Evolutionary conservation across 2,329 filamentous ascomycete genomes (phyloP).

Genomic region (Coleophoma eucalyptorum): DNA sequence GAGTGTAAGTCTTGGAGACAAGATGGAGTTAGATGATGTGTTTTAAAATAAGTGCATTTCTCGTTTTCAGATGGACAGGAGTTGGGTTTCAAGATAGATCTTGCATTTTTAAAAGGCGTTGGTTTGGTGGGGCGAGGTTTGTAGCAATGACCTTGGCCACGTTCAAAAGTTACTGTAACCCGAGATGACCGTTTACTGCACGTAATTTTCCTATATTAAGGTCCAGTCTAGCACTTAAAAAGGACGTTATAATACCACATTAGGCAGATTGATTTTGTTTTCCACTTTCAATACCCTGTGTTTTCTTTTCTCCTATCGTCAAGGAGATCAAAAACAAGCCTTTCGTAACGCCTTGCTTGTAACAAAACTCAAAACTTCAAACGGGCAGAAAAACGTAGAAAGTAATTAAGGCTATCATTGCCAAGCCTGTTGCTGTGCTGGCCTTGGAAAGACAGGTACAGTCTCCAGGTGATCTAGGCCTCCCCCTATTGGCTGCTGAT

Average conservation of each 20-base stretch:
- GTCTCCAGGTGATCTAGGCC: conserved; percentile 76
- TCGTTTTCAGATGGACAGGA: neutral
- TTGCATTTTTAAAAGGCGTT: conserved; percentile 1
- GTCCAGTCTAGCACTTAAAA: conserved; percentile 4
- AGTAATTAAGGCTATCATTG: conserved; percentile 30
- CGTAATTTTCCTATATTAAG: too few species aligned
- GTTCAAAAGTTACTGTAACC: too few species aligned
- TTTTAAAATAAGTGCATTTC: conserved; percentile 20
- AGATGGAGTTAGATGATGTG: conserved; percentile 47
- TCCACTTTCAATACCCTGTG: neutral
- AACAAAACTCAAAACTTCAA: neutral
- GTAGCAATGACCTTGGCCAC: too few species aligned
- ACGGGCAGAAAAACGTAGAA: too few species aligned
- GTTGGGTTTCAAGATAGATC: neutral
- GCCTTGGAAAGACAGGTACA: conserved; percentile 80
- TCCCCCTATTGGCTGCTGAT: conserved; percentile 75
- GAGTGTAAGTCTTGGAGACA: conserved; percentile 24
- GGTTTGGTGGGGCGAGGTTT: too few species aligned
- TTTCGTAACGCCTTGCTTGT: conserved; percentile 28
- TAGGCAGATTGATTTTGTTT: conserved; percentile 5
- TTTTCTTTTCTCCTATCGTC: too few species aligned
- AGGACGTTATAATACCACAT: conserved; percentile 19
- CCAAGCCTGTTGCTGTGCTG: conserved; percentile 60
- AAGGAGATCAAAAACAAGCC: too few species aligned
- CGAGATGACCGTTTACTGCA: neutral